A percentile compares a stretch with the other conserved stretches of the same genome.
These are phyloP conservation scores for Solanum phureja DNA, from an alignment of 257 asterid genomes.

Conservation along the genomic window DNA sequence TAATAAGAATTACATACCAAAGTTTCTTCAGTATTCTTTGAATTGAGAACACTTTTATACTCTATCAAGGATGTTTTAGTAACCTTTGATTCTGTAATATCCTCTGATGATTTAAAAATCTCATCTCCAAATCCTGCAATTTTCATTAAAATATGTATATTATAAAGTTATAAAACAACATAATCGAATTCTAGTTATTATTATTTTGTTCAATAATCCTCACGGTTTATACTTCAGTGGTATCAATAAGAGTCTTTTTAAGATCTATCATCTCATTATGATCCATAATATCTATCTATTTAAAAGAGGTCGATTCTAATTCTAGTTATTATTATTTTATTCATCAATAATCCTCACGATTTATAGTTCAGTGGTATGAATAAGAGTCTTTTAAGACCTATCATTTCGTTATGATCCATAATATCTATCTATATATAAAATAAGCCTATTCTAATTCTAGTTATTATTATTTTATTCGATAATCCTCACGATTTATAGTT, in stretches of 20 bases:
- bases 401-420: not conserved
- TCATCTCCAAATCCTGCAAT: slow-evolving; percentile 40
- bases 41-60: slow-evolving; percentile 43
- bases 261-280: not conserved
- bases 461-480: too few relatives aligned
- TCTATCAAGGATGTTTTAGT: slow-evolving; percentile 12
- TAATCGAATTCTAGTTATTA: not conserved
- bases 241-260: not conserved
- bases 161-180: not conserved
- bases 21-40: slow-evolving; percentile 50
- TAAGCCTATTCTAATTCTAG: not conserved
- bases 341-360: not conserved
- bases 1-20: slow-evolving; percentile 32
- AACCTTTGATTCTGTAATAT: not conserved
- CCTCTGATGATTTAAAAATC: slow-evolving; percentile 18
- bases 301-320: too few relatives aligned
- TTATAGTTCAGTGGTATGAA: too few relatives aligned
- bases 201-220: not conserved
- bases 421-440: too few relatives aligned
- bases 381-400: not conserved
- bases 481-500: not conserved
- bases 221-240: not conserved
- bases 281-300: not conserved
- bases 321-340: not conserved
- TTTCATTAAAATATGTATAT: not conserved